These are phyloP conservation scores for Herpetomonas samuelpessoai DNA, from an alignment of 208 protist species.

Conservation along the genomic window DNA sequence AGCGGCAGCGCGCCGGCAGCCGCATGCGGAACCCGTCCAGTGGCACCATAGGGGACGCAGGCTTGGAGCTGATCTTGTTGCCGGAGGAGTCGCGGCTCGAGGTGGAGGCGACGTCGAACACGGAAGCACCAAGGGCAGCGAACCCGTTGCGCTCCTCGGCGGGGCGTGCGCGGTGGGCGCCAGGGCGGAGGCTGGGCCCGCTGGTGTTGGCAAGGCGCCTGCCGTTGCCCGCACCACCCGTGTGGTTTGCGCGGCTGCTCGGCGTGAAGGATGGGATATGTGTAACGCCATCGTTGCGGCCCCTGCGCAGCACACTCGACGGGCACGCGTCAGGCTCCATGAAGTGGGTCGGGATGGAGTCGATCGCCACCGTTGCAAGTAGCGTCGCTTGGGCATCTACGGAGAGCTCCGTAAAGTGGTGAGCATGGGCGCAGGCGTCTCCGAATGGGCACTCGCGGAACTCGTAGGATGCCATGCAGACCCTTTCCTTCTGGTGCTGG, in stretches of 20 bases:
- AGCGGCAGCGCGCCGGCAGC: conserved; percentile 73
- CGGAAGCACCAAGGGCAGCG: neutral
- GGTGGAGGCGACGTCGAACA: conserved; percentile 15
- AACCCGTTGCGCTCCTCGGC: conserved; percentile 5
- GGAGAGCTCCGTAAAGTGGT: conserved; percentile 65
- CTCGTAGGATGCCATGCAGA: conserved; percentile 78
- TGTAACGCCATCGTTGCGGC: neutral
- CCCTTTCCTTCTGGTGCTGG: conserved; percentile 34
- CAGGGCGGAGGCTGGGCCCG: conserved; percentile 4
- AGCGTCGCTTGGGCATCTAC: conserved; percentile 46
- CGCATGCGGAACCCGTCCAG: conserved; percentile 40
- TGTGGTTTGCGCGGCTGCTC: conserved; percentile 10
- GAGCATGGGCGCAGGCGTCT: conserved; percentile 61
- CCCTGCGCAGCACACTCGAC: neutral
- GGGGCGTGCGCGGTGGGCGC: conserved; percentile 1
- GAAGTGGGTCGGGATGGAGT: conserved; percentile 65
- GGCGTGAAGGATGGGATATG: neutral
- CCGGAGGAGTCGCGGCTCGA: conserved; percentile 27
- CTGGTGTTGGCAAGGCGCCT: neutral
- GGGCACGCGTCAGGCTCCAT: conserved; percentile 11
- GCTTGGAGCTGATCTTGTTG: neutral
- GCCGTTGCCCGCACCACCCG: conserved; percentile 12
- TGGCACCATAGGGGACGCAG: conserved; percentile 2
- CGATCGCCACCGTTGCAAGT: conserved; percentile 47
- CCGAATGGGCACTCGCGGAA: conserved; percentile 55